Conservation (phyloP, 2,329 filamentous ascomycete species). For the Biscogniauxia sp. region DNA sequence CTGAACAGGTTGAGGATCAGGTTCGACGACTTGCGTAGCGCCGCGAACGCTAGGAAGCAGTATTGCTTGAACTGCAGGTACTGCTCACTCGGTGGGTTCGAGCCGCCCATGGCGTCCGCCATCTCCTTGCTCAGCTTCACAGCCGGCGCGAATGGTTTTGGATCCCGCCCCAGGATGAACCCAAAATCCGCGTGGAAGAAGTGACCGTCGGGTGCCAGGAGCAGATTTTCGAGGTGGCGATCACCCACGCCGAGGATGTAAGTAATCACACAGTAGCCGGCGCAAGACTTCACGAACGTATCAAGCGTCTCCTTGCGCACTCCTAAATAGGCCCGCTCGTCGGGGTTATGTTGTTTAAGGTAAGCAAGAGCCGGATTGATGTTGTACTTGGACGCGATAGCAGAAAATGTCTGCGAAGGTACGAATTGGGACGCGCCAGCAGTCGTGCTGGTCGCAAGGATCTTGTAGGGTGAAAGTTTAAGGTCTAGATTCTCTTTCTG, state of each 20-base stretch:
- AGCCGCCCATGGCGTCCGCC: constrained; percentile 97
- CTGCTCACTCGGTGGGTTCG: constrained; percentile 63
- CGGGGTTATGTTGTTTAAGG: constrained; percentile 84
- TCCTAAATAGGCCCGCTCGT: constrained; percentile 75
- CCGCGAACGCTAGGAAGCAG: constrained; percentile 91
- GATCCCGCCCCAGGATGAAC: constrained; percentile 94
- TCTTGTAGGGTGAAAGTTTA: constrained; percentile 93
- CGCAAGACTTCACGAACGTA: constrained; percentile 92
- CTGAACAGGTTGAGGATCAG: constrained; percentile 94
- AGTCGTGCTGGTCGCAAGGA: constrained; percentile 84
- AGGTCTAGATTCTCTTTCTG: constrained; percentile 96
- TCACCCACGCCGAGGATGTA: constrained; percentile 97
- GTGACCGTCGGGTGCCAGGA: constrained; percentile 83
- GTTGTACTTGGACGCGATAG: constrained; percentile 80
- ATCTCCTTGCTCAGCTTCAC: constrained; percentile 98
- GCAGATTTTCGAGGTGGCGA: constrained; percentile 90
- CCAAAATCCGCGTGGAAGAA: constrained; percentile 99
- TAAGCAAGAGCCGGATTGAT: constrained; percentile 73
- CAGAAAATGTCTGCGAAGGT: constrained; percentile 78
- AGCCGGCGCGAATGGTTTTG: constrained; percentile 92
- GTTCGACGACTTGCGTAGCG: constrained; percentile 83
- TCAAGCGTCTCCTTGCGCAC: constrained; percentile 92
- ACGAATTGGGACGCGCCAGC: constrained; percentile 94
- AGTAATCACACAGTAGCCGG: constrained; percentile 97
- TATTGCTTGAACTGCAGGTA: constrained; percentile 93